Conservation (phyloP, 306 rosid genomes). For the Lathyrus tuberosus region DNA sequence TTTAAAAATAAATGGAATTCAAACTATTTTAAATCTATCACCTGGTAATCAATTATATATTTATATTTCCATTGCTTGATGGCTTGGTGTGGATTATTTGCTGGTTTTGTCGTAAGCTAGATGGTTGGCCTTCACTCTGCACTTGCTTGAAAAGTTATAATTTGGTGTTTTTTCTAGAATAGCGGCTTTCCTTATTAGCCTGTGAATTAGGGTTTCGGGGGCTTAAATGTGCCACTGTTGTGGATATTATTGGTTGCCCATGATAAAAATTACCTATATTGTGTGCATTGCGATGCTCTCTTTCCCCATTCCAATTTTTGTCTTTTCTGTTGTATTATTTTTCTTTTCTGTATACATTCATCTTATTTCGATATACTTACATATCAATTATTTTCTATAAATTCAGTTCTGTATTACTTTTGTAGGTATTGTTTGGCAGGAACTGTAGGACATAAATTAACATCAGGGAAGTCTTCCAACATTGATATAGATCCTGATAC, state of each 20-base stretch:
- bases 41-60: background rate
- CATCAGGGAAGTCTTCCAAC: conserved; percentile 74
- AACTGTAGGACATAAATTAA: conserved; percentile 84
- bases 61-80: background rate
- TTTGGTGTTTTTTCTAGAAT: background rate
- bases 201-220: conserved; percentile 5
- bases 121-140: background rate
- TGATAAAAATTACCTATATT: background rate
- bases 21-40: conserved; percentile 14
- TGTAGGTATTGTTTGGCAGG: conserved; percentile 84
- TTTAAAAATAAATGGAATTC: conserved; percentile 10
- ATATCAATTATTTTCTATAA: background rate
- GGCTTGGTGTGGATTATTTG: background rate
- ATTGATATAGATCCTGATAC: conserved; percentile 74
- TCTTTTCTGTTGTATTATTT: background rate
- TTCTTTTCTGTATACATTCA: conserved; percentile 4
- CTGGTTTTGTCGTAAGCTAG: background rate
- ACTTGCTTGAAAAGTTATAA: conserved; percentile 19
- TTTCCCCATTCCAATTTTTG: conserved; percentile 15
- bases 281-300: conserved; percentile 4
- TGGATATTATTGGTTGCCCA: conserved; percentile 32
- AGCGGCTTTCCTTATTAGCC: background rate
- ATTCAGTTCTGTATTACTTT: conserved; percentile 18
- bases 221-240: background rate
- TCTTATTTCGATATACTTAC: background rate